Conservation (phyloP, 2,329 filamentous ascomycete species). For the Shiraia sp. region DNA sequence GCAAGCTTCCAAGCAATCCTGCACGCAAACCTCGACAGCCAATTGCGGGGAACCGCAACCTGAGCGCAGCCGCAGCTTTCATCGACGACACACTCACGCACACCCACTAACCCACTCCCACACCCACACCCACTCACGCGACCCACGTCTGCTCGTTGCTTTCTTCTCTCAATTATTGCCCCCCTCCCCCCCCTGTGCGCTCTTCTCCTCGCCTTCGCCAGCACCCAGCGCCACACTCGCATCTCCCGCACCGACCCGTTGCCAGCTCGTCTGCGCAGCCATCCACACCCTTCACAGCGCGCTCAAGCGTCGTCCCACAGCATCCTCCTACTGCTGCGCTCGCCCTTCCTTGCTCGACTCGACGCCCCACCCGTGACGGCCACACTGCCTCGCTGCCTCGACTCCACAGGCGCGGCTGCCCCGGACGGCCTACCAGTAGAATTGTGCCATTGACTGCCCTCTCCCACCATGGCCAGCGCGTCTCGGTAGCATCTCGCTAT, state of each 20-base stretch:
- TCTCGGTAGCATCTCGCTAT: slow-evolving; percentile 33
- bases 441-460: slow-evolving; percentile 13
- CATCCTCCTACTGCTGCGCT: slow-evolving; percentile 18
- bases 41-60: slow-evolving; percentile 34
- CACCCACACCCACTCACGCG: not conserved
- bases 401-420: slow-evolving; percentile 7
- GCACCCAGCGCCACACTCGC: slow-evolving; percentile 7
- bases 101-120: not conserved
- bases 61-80: slow-evolving; percentile 22
- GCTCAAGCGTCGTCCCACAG: slow-evolving; percentile 27
- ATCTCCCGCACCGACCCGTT: slow-evolving; percentile 8
- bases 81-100: slow-evolving; percentile 7
- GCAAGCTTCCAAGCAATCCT: no score
- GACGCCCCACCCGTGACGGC: slow-evolving; percentile 14
- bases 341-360: slow-evolving; percentile 17
- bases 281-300: slow-evolving; percentile 16
- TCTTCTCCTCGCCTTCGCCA: slow-evolving; percentile 6
- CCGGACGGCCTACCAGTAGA: slow-evolving; percentile 9
- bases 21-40: slow-evolving; percentile 26
- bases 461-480: slow-evolving; percentile 42
- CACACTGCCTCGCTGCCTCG: no score
- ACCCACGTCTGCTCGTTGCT: not conserved
- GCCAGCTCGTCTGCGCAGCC: slow-evolving; percentile 12
- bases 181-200: not conserved
- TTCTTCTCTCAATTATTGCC: not conserved